Evolutionary conservation across 2,329 filamentous ascomycete genomes (phyloP).

Genomic region (Westerdykella sp.): DNA sequence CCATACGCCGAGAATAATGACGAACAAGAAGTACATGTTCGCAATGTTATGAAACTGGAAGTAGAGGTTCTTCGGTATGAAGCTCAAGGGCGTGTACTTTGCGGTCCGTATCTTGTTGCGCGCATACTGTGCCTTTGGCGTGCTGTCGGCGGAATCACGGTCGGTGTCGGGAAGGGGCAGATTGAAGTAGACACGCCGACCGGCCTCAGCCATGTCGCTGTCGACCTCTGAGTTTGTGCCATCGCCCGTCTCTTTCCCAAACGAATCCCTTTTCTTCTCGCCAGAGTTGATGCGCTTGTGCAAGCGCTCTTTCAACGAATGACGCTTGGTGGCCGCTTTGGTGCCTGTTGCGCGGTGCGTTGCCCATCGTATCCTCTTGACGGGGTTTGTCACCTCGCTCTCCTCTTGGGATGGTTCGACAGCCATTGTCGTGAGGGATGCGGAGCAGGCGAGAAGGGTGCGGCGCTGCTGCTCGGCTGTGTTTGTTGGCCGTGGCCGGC

Average conservation of each 20-base stretch:
- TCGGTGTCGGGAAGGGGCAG: constrained; percentile 67
- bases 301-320: constrained; percentile 72
- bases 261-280: constrained; percentile 55
- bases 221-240: constrained; percentile 36
- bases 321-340: constrained; percentile 70
- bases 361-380: constrained; percentile 87
- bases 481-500: no score
- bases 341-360: constrained; percentile 78
- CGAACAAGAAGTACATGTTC: constrained; percentile 96
- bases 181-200: constrained; percentile 75
- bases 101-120: constrained; percentile 97
- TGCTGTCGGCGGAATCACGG: constrained; percentile 69
- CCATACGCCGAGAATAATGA: constrained; percentile 87
- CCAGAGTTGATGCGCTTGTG: constrained; percentile 55
- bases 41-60: constrained; percentile 98
- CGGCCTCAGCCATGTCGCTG: constrained; percentile 33
- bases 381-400: constrained; percentile 54
- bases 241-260: constrained; percentile 43
- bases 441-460: constrained; percentile 2
- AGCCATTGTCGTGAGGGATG: neutral
- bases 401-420: constrained; percentile 24
- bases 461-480: no score
- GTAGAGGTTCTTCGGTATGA: constrained; percentile 94
- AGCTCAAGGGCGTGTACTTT: constrained; percentile 93
- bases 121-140: constrained; percentile 62